A percentile compares a stretch with the other conserved stretches of the same genome.
Evolutionary conservation across 805 yeast species (phyloP).

Genomic region (Torulaspora delbrueckii): DNA sequence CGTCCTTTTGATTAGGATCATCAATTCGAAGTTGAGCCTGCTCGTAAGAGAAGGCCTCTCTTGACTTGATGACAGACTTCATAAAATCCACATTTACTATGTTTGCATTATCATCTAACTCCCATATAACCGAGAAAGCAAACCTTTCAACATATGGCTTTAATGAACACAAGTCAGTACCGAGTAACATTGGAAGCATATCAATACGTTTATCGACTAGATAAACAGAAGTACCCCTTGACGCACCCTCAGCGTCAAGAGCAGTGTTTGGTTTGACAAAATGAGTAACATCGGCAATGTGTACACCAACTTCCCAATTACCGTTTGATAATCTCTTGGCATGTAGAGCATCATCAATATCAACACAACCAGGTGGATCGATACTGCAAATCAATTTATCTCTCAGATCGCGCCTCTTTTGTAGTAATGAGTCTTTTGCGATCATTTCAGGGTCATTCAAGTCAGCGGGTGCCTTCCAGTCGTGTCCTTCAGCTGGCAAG

Average conservation of each 20-base stretch:
- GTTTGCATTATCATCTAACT: constrained; percentile 78
- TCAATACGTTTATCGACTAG: constrained; percentile 97
- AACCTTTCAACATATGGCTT: constrained; percentile 93
- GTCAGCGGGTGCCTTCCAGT: constrained; percentile 82
- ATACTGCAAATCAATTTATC: constrained; percentile 89
- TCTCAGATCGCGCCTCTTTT: constrained; percentile 75
- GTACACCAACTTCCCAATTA: constrained; percentile 95
- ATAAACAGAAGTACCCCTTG: constrained; percentile 96
- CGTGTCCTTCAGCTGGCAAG: constrained; percentile 87
- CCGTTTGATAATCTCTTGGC: constrained; percentile 84
- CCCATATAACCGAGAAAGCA: constrained; percentile 96
- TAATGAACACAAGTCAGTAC: constrained; percentile 93
- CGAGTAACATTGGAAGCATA: constrained; percentile 92
- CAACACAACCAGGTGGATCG: constrained; percentile 98
- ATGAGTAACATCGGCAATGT: constrained; percentile 97
- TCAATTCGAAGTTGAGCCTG: constrained; percentile 90
- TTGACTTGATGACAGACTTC: constrained; percentile 83
- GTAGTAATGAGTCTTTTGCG: constrained; percentile 42
- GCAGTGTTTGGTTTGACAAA: constrained; percentile 92
- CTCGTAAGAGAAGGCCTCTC: constrained; percentile 93
- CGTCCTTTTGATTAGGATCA: constrained; percentile 69
- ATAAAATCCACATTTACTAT: constrained; percentile 73
- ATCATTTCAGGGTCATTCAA: constrained; percentile 50
- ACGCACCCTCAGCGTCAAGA: constrained; percentile 91
- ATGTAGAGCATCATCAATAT: constrained; percentile 96